Evolutionary conservation across 257 asterid species (phyloP).

Genomic region (Lycium barbarum): DNA sequence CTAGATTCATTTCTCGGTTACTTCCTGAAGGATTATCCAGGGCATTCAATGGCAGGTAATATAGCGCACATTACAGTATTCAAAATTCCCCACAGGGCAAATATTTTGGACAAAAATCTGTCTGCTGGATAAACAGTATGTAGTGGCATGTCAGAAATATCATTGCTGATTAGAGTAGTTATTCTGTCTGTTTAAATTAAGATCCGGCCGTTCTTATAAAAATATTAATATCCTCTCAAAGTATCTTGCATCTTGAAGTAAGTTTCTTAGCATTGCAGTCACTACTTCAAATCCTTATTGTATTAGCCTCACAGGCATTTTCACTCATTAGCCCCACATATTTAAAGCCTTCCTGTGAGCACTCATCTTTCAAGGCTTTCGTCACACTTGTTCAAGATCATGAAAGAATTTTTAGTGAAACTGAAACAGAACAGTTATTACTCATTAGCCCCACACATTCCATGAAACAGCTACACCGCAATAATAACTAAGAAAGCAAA

Average conservation of each 20-base stretch:
- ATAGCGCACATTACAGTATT: not conserved
- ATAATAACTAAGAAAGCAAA: not conserved
- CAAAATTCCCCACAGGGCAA: not conserved
- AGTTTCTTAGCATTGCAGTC: not conserved
- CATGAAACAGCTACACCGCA: not conserved
- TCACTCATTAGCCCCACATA: no score
- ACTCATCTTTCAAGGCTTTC: not conserved
- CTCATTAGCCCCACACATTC: constrained; percentile 9
- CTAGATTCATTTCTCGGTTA: constrained; percentile 81
- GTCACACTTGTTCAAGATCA: not conserved
- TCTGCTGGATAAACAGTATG: not conserved
- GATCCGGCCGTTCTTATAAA: not conserved
- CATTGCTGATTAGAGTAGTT: not conserved
- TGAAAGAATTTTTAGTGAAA: not conserved
- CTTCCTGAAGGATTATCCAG: constrained; percentile 89
- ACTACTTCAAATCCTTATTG: not conserved
- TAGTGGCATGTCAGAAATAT: constrained; percentile 7
- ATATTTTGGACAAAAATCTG: not conserved
- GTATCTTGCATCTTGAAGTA: constrained; percentile 14
- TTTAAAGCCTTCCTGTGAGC: not conserved
- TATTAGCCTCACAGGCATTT: not conserved
- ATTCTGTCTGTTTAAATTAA: not conserved
- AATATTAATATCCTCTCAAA: not conserved
- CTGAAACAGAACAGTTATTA: not conserved
- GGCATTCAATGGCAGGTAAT: constrained; percentile 92